Evolutionary conservation across 805 yeast genomes (phyloP), one percentile per base, ranked within the genome.

Genomic region (Lipomyces orientalis): DNA sequence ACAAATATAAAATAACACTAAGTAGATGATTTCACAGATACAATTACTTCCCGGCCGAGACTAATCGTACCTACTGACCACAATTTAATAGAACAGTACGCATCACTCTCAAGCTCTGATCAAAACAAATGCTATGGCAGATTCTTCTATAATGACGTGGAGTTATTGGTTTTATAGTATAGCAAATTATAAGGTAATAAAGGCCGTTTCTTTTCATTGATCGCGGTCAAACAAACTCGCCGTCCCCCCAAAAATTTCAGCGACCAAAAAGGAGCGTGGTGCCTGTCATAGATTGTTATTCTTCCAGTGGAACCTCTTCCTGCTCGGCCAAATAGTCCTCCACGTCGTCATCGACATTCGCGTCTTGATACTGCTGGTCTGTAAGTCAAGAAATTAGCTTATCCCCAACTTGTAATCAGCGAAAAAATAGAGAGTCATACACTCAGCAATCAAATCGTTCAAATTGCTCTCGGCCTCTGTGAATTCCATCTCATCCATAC

Each of bases 401-500:
- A 19, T 12, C 12, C 22, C 57, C 16, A 54, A 19, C 33, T 3
- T 6, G n/a, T 25, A 37, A 12, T 8, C 16, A 12, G 54, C 37
- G 22, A 34, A 52, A 5, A 22, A 61, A 61, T 0, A n/a, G 25
- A 29, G 35, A 3, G 6, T 31, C 67, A 9, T 34, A 66, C 66
- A 88, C 81, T 93, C 97, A 76, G 88, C 86, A 65, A 92, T 93
- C 77, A 93, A 84, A 81, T 93, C 97, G 74, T 86, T 86, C 93
- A 93, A 87, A 79, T 93, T 90, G 64, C 94, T 88, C 82, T 91
- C 96, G 63, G 97, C 97, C 83, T 93, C 97, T 66, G 92, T 87
- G 80, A 93, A 93, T 82, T 93, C 97, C 84, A 88, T 85, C 82
- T 90, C 96, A 77, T 93, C 97, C 97, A 93, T 93, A 83, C 97